phyloP scores from a whole-genome alignment of 257 asterid species.

The Plantago ovata region DNA sequence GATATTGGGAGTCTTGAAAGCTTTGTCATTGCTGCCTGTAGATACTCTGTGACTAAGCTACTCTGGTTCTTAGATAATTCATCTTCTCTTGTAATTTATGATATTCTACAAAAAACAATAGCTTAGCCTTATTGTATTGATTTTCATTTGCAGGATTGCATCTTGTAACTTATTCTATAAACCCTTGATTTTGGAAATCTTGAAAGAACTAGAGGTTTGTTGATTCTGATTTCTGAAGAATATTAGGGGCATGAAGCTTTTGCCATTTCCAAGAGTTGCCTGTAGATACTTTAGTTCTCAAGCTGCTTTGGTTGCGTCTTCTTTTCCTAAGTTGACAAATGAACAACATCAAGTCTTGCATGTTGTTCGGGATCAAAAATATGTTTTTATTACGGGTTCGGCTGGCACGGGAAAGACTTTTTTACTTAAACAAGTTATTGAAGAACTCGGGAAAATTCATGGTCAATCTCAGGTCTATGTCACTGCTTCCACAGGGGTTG shows the following conservation, averaged over 20 bases:
- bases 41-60: too few species aligned
- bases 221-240: neutral
- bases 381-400: slow-evolving; percentile 70
- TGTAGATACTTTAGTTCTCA: slow-evolving; percentile 40
- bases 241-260: slow-evolving; percentile 37
- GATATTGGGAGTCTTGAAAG: too few species aligned
- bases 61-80: too few species aligned
- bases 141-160: too few species aligned
- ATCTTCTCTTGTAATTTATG: too few species aligned
- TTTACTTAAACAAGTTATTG: slow-evolving; percentile 43
- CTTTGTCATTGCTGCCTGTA: too few species aligned
- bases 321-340: slow-evolving; percentile 42
- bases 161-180: too few species aligned
- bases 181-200: too few species aligned
- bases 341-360: slow-evolving; percentile 53
- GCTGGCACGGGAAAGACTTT: slow-evolving; percentile 80
- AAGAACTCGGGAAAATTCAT: slow-evolving; percentile 43
- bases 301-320: slow-evolving; percentile 18
- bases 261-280: slow-evolving; percentile 31
- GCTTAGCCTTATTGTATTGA: too few species aligned
- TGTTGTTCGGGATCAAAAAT: slow-evolving; percentile 44
- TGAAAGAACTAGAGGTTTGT: neutral
- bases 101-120: too few species aligned
- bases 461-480: slow-evolving; percentile 50
- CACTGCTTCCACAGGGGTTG: slow-evolving; percentile 75